Evolutionary conservation across 1,284 basidiomycete genomes (phyloP), one percentile per base, ranked within the genome.

Genomic region (Wallemia ichthyophaga): DNA sequence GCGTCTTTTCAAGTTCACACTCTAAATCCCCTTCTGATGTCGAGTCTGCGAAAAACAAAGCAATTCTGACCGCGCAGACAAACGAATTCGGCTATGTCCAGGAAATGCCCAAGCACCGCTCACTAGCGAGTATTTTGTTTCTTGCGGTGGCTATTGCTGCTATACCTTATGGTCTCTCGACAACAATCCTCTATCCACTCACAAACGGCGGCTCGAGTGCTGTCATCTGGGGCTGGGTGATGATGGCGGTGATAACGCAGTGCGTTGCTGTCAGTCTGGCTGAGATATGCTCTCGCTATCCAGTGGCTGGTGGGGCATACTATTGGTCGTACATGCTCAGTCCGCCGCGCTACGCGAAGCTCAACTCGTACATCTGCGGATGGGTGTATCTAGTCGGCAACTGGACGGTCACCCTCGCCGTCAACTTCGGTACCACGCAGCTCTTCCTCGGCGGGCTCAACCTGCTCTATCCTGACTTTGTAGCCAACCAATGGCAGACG

Each of bases 401-500:
- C 37, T 19, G 25, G 31, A 48, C 33, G n/a, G 69, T 71, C 37
- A 70, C 69, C 0, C 68, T 72, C 1, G 73, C 72, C 3, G 73
- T 74, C 67, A 71, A 70, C 56, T 74, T 74, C 61, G 72, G 72
- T 1, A 71, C 71, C 7, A 67, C 70, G 19, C 73, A 73, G 62
- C 66, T 74, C 11, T 72, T 74, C 59, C 66, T 73, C 37, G 71
- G 71, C 5, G 72, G 70, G 15, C 69, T 72, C 28, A 72, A 70
- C 27, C 66, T 73, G 24, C 73, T 63, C 65, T 66, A 69, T 60
- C 68, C 69, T 13, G 66, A 67, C 58, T 71, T 69, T 59, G 69
- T 69, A 1, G 69, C 69, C 0, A 71, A 69, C 1, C 63, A 68
- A 1, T 71, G 70, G 70, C 70, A 71, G 61, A 71, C 69, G 0